Base-by-base conservation (phyloP, 2,329 filamentous ascomycete species). In the Neofusicoccum laricinum region DNA sequence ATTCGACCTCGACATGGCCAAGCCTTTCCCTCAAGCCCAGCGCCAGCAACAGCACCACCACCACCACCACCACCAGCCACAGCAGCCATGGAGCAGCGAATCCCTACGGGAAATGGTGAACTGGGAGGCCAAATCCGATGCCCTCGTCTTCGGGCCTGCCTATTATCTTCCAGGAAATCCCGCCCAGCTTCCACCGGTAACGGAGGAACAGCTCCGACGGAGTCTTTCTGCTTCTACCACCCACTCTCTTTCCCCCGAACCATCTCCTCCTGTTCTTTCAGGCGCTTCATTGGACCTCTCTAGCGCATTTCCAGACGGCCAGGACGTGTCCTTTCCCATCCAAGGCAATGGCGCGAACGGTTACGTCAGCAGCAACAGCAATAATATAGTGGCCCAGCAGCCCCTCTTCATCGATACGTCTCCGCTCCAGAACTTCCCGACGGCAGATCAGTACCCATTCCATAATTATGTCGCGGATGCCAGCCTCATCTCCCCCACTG, bases 341-440 rank as follows among this genome's bases (percentile, higher is more conserved):
- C 61, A 63, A 46, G 19, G 25, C 17, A 32, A 30, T 40, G 40
- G 25, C 14, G 12, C 49, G 17, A 17, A 53, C 25, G 61, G 48
- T 12, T 53, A 55, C 25, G 49, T 55, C 19, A 43, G 38, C 40
- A 38, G 17, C 30, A 38, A 4, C 45, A 48, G 11, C 21, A 32
- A 30, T 25, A 59, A 55, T 36, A 17, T 53, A 25, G 55, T 63
- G 19, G 4, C 49, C n/a, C 48, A 63, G 30, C 61, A 51, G 40
- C 34, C 61, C 14, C 49, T 63, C 17, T 63, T 63, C 40, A 53
- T 63, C 30, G 49, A 63, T 53, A 53, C 61, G 61, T 53, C 61
- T 32, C 59, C 49, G 14, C 55, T 59, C 17, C 55, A 59, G 17
- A 45, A 5, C 8, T 59, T 59, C 41, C 17, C 55, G 7, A 36